Percentiles rank a stretch among this genome's conserved stretches.
Evolutionary conservation across 768 basidiomycete species (phyloP).

Genomic region (Amanita subjunquillea): DNA sequence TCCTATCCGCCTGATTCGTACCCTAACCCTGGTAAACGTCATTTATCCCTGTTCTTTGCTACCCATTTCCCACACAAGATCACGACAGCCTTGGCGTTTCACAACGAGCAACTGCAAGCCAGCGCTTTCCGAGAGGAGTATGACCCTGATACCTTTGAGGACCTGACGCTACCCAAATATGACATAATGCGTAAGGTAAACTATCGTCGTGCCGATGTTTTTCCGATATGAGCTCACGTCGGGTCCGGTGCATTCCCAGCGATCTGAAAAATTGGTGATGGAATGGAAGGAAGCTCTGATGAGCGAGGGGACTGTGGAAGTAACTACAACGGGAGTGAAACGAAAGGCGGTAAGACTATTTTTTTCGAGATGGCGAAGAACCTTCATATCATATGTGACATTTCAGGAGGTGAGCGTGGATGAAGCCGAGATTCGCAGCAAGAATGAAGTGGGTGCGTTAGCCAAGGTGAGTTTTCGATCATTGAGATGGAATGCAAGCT

Average conservation of each 20-base stretch:
- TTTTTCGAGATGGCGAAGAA: not conserved
- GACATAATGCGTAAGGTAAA: conserved; percentile 71
- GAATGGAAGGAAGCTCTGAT: conserved; percentile 60
- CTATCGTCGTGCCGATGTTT: not conserved
- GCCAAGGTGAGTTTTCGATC: conserved; percentile 43
- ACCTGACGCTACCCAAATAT: conserved; percentile 70
- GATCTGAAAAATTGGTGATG: conserved; percentile 57
- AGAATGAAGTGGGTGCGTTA: conserved; percentile 47
- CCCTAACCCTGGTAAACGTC: conserved; percentile 75
- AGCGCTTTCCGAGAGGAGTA: conserved; percentile 89
- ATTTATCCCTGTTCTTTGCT: not conserved
- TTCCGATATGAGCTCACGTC: not conserved
- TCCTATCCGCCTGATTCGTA: conserved; percentile 83
- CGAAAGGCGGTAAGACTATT: conserved; percentile 55
- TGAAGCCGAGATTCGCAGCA: conserved; percentile 66
- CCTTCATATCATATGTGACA: not conserved
- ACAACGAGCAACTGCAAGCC: conserved; percentile 86
- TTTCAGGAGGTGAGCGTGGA: conserved; percentile 50
- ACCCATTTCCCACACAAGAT: not conserved
- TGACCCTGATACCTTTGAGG: conserved; percentile 67
- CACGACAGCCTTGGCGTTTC: conserved; percentile 64
- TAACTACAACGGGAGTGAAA: conserved; percentile 45
- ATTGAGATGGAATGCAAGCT: not conserved
- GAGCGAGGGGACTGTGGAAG: conserved; percentile 56
- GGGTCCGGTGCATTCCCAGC: conserved; percentile 35